Evolutionary conservation across 345 rosid genomes (phyloP), one percentile per base, ranked within the genome.

Genomic region (Jatropha curcas): DNA sequence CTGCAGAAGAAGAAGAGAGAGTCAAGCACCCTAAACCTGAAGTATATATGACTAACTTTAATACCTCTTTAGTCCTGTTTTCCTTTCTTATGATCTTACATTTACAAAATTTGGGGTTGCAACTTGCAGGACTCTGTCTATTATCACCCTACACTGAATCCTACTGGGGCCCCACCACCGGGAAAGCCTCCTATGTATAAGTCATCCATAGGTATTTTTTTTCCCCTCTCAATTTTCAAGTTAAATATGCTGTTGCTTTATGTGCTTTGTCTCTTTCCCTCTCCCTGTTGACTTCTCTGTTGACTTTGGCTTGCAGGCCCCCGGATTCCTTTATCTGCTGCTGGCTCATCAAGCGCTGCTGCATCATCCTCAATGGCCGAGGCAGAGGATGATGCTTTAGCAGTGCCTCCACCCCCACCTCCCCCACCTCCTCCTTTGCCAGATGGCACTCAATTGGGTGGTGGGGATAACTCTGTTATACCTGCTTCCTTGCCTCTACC

Each of bases 91-190:
- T 45, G 60, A 70, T 52, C 45, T 58, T 20, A 70, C 41, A 37
- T 72, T 79, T 16, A 71, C 41, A 51, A 19, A 25, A 33, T 27
- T 12, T 70, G 9, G 35, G 73, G 14, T 55, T 87, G 75, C 87
- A 95, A 71, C 12, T 55, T 87, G 75, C 87, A 95, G 99, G 99
- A 92, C 84, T 95, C 99, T 77, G 98, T 92, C 67, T 95, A 95
- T 71, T 95, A 88, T 82, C 99, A 92, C 69, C 97, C 99, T 65
- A 89, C 98, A 3, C 81, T 95, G 79, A 95, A 95, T 85, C 99
- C 99, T 2, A 89, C 96, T 17, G 99, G 99, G 25, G 98, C 98
- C 48, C 98, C 99, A 50, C 99, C 98, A 41, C 99, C 99, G 46
- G 99, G 99, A 81, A 95, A 95, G 78, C 98, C 96, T 67, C 99